phyloP scores from a whole-genome alignment of 2,329 filamentous ascomycete species.

The Endocalyx cinctus region DNA sequence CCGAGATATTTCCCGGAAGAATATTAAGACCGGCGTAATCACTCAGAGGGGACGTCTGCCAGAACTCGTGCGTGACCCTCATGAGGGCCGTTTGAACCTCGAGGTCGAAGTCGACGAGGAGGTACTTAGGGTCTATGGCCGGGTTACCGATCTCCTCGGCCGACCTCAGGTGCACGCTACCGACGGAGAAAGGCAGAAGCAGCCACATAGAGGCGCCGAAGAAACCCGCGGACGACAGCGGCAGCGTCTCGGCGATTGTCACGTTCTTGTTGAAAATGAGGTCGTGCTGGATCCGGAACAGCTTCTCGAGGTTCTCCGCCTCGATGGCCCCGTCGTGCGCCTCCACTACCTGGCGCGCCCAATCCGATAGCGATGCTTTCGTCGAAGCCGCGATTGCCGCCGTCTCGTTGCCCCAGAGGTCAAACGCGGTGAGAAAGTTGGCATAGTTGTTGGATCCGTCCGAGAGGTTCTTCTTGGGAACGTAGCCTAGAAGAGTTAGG shows the following conservation, averaged over 20 bases:
- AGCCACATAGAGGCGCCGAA: constrained; percentile 34
- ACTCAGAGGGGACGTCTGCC: constrained; percentile 23
- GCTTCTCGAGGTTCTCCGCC: constrained; percentile 29
- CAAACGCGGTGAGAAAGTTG: constrained; percentile 28
- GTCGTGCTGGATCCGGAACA: constrained; percentile 41
- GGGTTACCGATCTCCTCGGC: constrained; percentile 30
- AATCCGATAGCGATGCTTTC: constrained; percentile 20
- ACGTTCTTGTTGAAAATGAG: constrained; percentile 41
- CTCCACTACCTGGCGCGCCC: constrained; percentile 25
- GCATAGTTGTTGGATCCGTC: constrained; percentile 24
- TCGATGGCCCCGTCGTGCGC: constrained; percentile 22
- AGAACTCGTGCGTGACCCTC: constrained; percentile 26
- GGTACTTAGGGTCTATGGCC: constrained; percentile 31
- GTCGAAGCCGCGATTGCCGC: constrained; percentile 20
- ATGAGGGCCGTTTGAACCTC: constrained; percentile 22
- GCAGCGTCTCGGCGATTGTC: constrained; percentile 43
- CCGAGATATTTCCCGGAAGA: too few relatives aligned
- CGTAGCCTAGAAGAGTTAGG: constrained; percentile 22
- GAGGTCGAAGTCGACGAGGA: constrained; percentile 32
- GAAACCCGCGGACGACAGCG: constrained; percentile 23
- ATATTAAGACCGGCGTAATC: too few relatives aligned
- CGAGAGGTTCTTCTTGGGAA: constrained; percentile 13
- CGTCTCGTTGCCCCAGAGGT: constrained; percentile 28
- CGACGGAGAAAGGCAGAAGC: constrained; percentile 34
- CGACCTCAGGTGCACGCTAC: constrained; percentile 36